phyloP scores from a whole-genome alignment of 805 yeast genomes.

The Scheffersomyces spartinae region DNA sequence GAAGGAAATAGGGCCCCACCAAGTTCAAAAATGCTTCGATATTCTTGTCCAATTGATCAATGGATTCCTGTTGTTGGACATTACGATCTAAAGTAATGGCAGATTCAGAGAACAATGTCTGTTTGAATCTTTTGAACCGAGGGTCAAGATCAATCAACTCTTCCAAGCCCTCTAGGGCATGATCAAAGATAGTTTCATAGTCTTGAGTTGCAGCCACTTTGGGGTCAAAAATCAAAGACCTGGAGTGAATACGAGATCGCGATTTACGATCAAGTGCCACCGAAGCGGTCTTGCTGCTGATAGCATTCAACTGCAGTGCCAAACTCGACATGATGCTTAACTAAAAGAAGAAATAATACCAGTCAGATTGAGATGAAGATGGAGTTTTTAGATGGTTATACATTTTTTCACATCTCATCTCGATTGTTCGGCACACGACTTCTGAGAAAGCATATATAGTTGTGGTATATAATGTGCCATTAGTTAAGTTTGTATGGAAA shows the following conservation, averaged over 20 bases:
- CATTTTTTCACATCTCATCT: too few relatives aligned
- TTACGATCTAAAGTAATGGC: constrained; percentile 72
- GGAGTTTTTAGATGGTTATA: too few relatives aligned
- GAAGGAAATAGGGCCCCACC: constrained; percentile 63
- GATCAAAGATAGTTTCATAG: constrained; percentile 65
- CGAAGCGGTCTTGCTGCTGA: constrained; percentile 53
- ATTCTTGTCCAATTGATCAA: constrained; percentile 62
- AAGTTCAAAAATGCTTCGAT: constrained; percentile 64
- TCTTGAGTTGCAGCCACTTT: constrained; percentile 92
- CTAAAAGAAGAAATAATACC: too few relatives aligned
- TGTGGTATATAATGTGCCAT: too few relatives aligned
- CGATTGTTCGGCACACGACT: too few relatives aligned
- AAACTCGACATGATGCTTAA: constrained; percentile 54
- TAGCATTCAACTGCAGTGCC: constrained; percentile 70
- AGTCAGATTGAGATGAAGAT: too few relatives aligned
- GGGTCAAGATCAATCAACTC: constrained; percentile 63
- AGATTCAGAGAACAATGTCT: constrained; percentile 72
- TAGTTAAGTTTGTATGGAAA: too few relatives aligned
- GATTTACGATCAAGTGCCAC: constrained; percentile 77
- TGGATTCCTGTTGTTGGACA: constrained; percentile 69
- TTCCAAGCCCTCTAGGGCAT: constrained; percentile 63
- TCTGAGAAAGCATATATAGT: too few relatives aligned
- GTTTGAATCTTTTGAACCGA: constrained; percentile 60
- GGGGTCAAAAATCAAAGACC: constrained; percentile 78
- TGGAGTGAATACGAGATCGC: constrained; percentile 78